Conservation (phyloP, 306 rosid species). For the Arachis stenosperma region DNA sequence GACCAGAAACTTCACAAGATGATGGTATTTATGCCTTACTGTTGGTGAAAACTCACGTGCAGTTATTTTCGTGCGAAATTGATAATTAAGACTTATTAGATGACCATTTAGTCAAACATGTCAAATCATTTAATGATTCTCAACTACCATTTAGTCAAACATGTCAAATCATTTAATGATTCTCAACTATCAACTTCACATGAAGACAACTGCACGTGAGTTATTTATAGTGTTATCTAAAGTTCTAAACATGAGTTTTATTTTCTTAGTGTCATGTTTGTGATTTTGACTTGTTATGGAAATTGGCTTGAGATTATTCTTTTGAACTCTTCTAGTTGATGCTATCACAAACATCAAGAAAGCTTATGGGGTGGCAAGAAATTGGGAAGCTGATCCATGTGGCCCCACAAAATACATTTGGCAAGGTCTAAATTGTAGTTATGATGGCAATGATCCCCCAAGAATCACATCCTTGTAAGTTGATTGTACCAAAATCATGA, state of each 20-base stretch:
- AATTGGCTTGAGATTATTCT: conserved; percentile 3
- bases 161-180: too few relatives aligned
- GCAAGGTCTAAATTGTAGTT: conserved; percentile 60
- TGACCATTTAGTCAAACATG: too few relatives aligned
- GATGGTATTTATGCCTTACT: conserved; percentile 40
- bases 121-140: too few relatives aligned
- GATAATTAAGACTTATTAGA: too few relatives aligned
- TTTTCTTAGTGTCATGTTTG: conserved; percentile 9
- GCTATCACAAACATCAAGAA: conserved; percentile 58
- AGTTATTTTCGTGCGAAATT: too few relatives aligned
- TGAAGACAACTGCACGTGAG: too few relatives aligned
- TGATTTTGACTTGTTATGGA: not conserved
- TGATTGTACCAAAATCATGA: not conserved
- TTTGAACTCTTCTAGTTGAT: conserved; percentile 41
- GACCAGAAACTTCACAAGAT: conserved; percentile 41
- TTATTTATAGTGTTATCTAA: not conserved
- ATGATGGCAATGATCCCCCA: conserved; percentile 30
- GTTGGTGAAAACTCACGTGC: too few relatives aligned
- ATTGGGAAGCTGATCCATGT: conserved; percentile 75
- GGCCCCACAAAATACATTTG: conserved; percentile 47
- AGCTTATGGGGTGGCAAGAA: conserved; percentile 47
- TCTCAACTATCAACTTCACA: too few relatives aligned
- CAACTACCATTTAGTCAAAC: too few relatives aligned
- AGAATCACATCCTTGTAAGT: conserved; percentile 63
- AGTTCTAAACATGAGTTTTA: not conserved